Evolutionary conservation across 805 yeast genomes (phyloP).

Genomic region (Lachancea sp.): DNA sequence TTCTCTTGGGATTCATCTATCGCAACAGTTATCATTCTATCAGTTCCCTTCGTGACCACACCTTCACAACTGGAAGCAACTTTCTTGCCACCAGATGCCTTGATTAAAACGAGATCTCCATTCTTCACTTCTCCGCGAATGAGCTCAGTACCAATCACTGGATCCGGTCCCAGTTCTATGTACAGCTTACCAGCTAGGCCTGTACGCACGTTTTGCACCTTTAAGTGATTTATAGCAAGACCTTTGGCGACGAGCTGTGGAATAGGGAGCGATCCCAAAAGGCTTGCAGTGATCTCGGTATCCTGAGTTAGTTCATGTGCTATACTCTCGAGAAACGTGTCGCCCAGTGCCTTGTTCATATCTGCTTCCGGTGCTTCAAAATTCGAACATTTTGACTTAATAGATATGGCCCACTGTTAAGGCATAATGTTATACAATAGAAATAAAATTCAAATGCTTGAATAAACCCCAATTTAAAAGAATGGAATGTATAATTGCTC

Average conservation of each 20-base stretch:
- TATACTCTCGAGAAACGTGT: conserved; percentile 37
- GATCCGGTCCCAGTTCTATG: conserved; percentile 58
- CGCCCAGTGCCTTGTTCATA: conserved; percentile 33
- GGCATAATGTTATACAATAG: too few species aligned
- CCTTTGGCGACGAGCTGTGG: conserved; percentile 66
- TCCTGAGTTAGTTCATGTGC: conserved; percentile 48
- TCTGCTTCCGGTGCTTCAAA: background rate
- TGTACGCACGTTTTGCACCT: conserved; percentile 54
- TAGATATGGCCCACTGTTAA: too few species aligned
- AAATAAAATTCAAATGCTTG: too few species aligned
- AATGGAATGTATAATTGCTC: conserved; percentile 11
- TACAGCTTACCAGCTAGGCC: conserved; percentile 63
- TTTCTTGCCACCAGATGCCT: conserved; percentile 28
- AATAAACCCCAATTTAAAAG: background rate
- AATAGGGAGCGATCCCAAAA: conserved; percentile 47
- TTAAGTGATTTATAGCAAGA: conserved; percentile 64
- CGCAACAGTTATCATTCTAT: conserved; percentile 48
- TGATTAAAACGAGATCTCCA: conserved; percentile 73
- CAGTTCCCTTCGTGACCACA: conserved; percentile 53
- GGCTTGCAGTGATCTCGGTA: conserved; percentile 38
- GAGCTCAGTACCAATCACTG: conserved; percentile 32
- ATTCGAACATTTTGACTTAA: too few species aligned
- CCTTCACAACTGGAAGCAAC: conserved; percentile 43
- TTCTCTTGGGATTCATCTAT: conserved; percentile 54
- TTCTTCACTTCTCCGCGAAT: conserved; percentile 50